Conservation (phyloP, 148 eudicot genomes). For the Bassia scoparia region DNA sequence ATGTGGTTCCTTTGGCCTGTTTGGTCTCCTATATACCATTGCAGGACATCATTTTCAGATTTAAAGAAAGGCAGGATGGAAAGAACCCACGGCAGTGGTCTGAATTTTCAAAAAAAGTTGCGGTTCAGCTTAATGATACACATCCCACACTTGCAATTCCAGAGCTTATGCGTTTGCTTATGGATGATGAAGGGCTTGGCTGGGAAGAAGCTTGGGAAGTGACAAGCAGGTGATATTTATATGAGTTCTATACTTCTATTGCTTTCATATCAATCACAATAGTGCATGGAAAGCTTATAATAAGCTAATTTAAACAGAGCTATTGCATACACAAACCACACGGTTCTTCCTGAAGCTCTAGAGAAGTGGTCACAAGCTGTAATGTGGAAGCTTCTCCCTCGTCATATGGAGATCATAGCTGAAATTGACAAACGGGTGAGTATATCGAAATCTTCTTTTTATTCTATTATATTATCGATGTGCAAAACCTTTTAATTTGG, state of each 20-base stretch:
- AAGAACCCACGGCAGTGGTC: slow-evolving; percentile 58
- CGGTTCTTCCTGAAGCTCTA: slow-evolving; percentile 97
- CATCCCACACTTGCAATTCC: slow-evolving; percentile 98
- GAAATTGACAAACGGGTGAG: slow-evolving; percentile 91
- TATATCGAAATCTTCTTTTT: slow-evolving; percentile 1
- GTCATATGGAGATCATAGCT: slow-evolving; percentile 93
- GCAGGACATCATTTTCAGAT: slow-evolving; percentile 88
- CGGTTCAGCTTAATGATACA: slow-evolving; percentile 96
- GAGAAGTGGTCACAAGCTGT: slow-evolving; percentile 96
- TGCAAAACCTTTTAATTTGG: too few species aligned
- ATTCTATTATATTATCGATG: background rate
- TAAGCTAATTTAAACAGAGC: slow-evolving; percentile 50
- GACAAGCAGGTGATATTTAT: slow-evolving; percentile 49
- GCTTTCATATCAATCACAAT: background rate
- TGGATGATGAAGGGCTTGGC: slow-evolving; percentile 96
- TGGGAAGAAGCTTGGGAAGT: slow-evolving; percentile 99
- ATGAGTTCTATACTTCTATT: slow-evolving; percentile 12
- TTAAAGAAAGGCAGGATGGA: slow-evolving; percentile 72
- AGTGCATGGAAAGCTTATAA: background rate
- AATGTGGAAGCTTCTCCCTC: slow-evolving; percentile 99
- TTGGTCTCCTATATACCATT: slow-evolving; percentile 16
- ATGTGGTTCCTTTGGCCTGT: background rate
- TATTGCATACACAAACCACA: slow-evolving; percentile 95
- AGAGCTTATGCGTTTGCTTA: slow-evolving; percentile 85
- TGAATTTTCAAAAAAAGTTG: slow-evolving; percentile 88